phyloP scores from a whole-genome alignment of 116 monocot species.

The Phalaenopsis hybrid region DNA sequence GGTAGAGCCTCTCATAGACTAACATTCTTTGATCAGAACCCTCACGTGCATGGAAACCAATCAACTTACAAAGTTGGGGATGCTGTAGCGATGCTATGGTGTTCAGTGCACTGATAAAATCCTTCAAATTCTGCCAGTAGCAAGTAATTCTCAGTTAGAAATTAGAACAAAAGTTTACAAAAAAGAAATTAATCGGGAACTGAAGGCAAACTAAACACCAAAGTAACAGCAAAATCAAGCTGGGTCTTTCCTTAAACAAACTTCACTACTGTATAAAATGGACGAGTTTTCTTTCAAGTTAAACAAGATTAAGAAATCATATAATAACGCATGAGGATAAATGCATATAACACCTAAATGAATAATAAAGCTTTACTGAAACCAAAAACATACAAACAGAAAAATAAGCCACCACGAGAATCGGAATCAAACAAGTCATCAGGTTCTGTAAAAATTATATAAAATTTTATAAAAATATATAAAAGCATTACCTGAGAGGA shows the following conservation, averaged over 20 bases:
- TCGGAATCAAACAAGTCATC: background rate
- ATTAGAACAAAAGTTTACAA: background rate
- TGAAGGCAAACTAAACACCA: background rate
- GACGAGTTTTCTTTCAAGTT: too few relatives aligned
- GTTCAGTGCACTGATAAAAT: slow-evolving; percentile 68
- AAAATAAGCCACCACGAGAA: background rate
- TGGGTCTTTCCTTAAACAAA: too few relatives aligned
- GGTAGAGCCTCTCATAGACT: slow-evolving; percentile 77
- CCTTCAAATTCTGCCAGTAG: slow-evolving; percentile 55
- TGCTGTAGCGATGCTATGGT: slow-evolving; percentile 67
- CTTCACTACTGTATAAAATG: too few relatives aligned
- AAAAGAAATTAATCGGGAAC: background rate
- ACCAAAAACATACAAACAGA: background rate
- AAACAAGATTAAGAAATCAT: background rate
- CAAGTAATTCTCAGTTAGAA: slow-evolving; percentile 45
- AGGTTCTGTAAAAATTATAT: background rate
- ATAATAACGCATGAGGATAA: background rate
- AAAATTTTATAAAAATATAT: background rate
- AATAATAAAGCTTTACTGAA: background rate
- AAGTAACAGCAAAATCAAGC: background rate
- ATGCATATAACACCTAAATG: background rate
- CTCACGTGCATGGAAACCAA: slow-evolving; percentile 83
- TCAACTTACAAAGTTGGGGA: slow-evolving; percentile 76
- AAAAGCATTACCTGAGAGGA: slow-evolving; percentile 56
- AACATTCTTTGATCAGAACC: slow-evolving; percentile 76